A percentile compares a stretch with the other conserved stretches of the same genome.
Evolutionary conservation across 805 yeast species (phyloP).

Genomic region (Lachancea fermentati): DNA sequence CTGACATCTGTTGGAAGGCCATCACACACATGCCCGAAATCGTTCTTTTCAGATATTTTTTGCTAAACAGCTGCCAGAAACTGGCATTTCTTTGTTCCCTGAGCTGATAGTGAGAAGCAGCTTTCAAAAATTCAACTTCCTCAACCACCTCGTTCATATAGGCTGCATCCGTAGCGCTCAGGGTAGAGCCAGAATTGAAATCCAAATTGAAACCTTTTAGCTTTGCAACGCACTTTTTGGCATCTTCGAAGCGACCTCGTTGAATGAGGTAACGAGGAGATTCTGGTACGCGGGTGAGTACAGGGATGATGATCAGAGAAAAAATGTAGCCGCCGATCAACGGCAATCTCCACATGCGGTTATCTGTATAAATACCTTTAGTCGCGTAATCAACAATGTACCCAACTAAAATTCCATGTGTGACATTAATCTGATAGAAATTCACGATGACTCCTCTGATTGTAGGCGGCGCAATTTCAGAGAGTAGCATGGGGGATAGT

Average conservation of each 20-base stretch:
- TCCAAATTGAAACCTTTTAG: slow-evolving; percentile 2
- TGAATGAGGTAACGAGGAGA: slow-evolving; percentile 55
- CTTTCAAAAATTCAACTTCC: slow-evolving; percentile 5
- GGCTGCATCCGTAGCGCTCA: background rate
- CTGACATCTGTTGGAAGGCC: slow-evolving; percentile 43
- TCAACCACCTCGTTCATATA: slow-evolving; percentile 1
- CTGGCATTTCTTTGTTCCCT: background rate
- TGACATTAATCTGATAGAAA: slow-evolving; percentile 52
- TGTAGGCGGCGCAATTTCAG: slow-evolving; percentile 57
- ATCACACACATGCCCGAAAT: slow-evolving; percentile 7
- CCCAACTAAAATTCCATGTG: slow-evolving; percentile 58
- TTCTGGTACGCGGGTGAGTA: slow-evolving; percentile 59
- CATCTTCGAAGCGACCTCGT: slow-evolving; percentile 45
- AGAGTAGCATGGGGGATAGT: slow-evolving; percentile 57
- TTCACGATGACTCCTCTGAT: slow-evolving; percentile 60
- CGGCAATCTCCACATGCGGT: slow-evolving; percentile 62
- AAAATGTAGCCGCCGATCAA: slow-evolving; percentile 40
- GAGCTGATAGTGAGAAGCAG: slow-evolving; percentile 2
- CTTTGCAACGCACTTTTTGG: slow-evolving; percentile 43
- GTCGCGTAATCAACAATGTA: slow-evolving; percentile 58
- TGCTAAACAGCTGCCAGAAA: slow-evolving; percentile 6
- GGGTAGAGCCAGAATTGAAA: background rate
- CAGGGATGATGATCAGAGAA: slow-evolving; percentile 41
- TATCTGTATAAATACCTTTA: slow-evolving; percentile 28
- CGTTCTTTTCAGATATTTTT: slow-evolving; percentile 6